phyloP scores from a whole-genome alignment of 257 asterid species.

The Ajuga chamaepitys region DNA sequence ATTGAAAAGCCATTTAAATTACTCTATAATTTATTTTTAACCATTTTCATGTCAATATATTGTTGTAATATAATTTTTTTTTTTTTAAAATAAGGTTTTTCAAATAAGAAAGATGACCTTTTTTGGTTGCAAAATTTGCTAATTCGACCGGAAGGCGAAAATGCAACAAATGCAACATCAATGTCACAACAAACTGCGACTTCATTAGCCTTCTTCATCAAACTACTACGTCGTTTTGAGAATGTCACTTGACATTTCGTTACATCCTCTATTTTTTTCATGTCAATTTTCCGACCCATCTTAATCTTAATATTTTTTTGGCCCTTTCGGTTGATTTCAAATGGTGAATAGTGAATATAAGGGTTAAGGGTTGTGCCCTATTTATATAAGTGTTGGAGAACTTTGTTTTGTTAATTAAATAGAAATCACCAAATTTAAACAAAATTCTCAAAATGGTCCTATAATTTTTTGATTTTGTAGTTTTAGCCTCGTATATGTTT shows the following conservation, averaged over 20 bases:
- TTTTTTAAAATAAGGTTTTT: too few relatives aligned
- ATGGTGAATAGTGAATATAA: background rate
- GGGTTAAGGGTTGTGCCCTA: background rate
- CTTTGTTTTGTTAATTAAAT: background rate
- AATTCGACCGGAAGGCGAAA: slow-evolving; percentile 47
- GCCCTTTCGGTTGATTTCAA: background rate
- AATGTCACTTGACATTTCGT: slow-evolving; percentile 56
- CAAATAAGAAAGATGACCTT: slow-evolving; percentile 13
- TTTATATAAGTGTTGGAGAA: slow-evolving; percentile 24
- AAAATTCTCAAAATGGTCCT: too few relatives aligned
- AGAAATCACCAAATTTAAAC: background rate
- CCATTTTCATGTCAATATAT: background rate
- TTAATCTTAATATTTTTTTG: background rate
- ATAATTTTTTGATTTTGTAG: too few relatives aligned
- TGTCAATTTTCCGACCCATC: slow-evolving; percentile 57
- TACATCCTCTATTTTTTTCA: slow-evolving; percentile 38
- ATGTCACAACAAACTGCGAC: slow-evolving; percentile 35
- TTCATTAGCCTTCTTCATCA: slow-evolving; percentile 46
- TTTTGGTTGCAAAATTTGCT: slow-evolving; percentile 32
- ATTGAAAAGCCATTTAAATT: background rate
- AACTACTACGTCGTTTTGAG: slow-evolving; percentile 48
- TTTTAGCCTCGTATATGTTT: too few relatives aligned
- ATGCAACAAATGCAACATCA: slow-evolving; percentile 41
- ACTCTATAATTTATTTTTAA: too few relatives aligned
- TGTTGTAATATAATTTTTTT: background rate